Evolutionary conservation across 2,329 filamentous ascomycete genomes (phyloP), one percentile per base, ranked within the genome.

Genomic region (Sporothrix luriei): DNA sequence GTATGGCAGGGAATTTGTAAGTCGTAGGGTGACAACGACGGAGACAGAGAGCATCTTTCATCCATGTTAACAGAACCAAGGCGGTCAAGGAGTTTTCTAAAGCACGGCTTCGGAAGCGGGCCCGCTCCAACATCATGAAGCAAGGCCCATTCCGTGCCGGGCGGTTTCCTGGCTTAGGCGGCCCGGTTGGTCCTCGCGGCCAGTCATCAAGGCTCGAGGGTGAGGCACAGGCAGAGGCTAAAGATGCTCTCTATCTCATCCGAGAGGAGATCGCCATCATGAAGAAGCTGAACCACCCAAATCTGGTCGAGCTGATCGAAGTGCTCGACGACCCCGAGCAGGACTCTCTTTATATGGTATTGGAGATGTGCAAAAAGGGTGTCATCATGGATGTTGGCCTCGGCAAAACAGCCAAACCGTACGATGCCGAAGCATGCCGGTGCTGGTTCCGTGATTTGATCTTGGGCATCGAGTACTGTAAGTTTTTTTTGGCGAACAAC

Each of bases 51-150:
- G 11, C 1, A 6, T 16, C 33, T 13, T 13, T 16, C 13, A 16
- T n/a, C 4, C 24, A 13, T 76, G 66, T 72, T 74, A 68, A 68
- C 62, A 69, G 16, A 71, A 24, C 77, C 33, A 24, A 97, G 94
- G 94, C 95, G 70, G 88, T 98, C 77, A 99, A 99, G 80, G 94
- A 98, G 77, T 98, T 99, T 80, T 98, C 94, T 71, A 99, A 99
- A 78, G 88, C 92, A 2, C 89, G 94, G 48, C 83, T 99, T 68
- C 89, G 94, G 66, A 97, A 94, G 81, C 91, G 93, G 69, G 93
- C 91, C 19, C 93, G 97, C 77, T 97, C 94, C 14, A 91, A 95
- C 78, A 89, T 97, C 71, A 84, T 99, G 59, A 89, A 80, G 65
- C 81, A 80, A 71, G 83, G 78, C 21, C 84, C 79, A 74, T 79